These are phyloP conservation scores for Croton laevigatus DNA, from an alignment of 441 rosid species.

Conservation along the genomic window DNA sequence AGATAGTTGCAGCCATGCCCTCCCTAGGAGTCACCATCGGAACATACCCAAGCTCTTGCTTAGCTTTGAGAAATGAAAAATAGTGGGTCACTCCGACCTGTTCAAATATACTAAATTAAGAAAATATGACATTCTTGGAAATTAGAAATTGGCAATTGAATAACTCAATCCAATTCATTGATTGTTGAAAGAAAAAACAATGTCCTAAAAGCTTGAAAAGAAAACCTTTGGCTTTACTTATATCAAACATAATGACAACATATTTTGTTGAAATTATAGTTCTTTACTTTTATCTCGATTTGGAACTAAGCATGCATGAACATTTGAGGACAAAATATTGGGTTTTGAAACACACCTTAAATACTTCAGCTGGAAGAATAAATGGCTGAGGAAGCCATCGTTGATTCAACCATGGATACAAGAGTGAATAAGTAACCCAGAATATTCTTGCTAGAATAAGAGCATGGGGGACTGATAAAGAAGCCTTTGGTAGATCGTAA, in stretches of 20 bases:
- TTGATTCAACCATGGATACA: conserved; percentile 75
- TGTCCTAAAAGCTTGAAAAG: neutral
- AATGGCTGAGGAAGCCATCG: conserved; percentile 91
- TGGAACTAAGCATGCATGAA: neutral
- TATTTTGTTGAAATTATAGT: neutral
- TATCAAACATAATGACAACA: neutral
- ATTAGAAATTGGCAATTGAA: conserved; percentile 15
- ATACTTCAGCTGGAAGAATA: conserved; percentile 89
- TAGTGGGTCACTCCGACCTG: conserved; percentile 93
- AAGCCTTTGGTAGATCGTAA: conserved; percentile 60
- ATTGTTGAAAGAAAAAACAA: neutral
- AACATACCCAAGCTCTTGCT: conserved; percentile 83
- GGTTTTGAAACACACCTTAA: conserved; percentile 52
- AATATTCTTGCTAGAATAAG: conserved; percentile 57
- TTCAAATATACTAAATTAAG: conserved; percentile 22
- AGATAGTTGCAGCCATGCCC: conserved; percentile 87
- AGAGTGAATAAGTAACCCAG: conserved; percentile 50
- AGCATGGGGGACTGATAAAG: conserved; percentile 54
- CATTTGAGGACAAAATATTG: neutral
- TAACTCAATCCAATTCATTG: neutral
- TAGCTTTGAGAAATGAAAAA: conserved; percentile 87
- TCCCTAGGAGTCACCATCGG: conserved; percentile 76
- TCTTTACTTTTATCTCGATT: neutral
- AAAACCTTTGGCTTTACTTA: neutral
- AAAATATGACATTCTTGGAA: neutral